phyloP scores from a whole-genome alignment of 164 flowering plant species.

The Vitis rotundifolia region DNA sequence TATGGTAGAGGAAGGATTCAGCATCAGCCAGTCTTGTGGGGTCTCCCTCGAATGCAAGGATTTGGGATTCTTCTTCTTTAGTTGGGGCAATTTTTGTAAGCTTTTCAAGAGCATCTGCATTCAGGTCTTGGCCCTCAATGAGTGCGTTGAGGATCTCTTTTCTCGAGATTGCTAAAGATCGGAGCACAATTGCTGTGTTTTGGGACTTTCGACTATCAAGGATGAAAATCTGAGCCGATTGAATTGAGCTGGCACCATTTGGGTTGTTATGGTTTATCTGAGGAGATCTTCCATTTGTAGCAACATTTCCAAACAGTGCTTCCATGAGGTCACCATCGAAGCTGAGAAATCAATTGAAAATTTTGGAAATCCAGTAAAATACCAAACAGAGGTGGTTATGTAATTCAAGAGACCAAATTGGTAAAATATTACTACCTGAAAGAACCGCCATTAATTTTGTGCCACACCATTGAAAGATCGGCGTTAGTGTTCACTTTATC shows the following conservation, averaged over 20 bases:
- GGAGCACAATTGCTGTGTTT: slow-evolving; percentile 34
- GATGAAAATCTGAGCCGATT: slow-evolving; percentile 23
- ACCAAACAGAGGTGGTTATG: background rate
- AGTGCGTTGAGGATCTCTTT: slow-evolving; percentile 26
- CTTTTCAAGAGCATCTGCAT: slow-evolving; percentile 28
- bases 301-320: slow-evolving; percentile 79
- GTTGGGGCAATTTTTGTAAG: slow-evolving; percentile 29
- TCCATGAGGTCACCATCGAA: slow-evolving; percentile 94
- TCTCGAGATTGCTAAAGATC: slow-evolving; percentile 18
- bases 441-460: slow-evolving; percentile 70
- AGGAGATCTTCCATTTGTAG: slow-evolving; percentile 57
- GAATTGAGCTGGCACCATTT: background rate
- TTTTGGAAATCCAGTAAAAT: background rate
- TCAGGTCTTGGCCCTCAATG: slow-evolving; percentile 23
- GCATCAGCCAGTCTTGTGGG: slow-evolving; percentile 35
- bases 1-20: slow-evolving; percentile 35
- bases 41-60: slow-evolving; percentile 31
- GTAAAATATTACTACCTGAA: slow-evolving; percentile 52
- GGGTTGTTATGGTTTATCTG: slow-evolving; percentile 17
- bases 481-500: slow-evolving; percentile 67
- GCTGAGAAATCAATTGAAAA: slow-evolving; percentile 31
- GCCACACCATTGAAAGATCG: slow-evolving; percentile 91
- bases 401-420: background rate
- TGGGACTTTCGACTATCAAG: slow-evolving; percentile 44
- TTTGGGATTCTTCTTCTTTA: slow-evolving; percentile 24